These are phyloP conservation scores for Heliocybe sulcata DNA, from an alignment of 1,284 basidiomycete species.

Conservation along the genomic window DNA sequence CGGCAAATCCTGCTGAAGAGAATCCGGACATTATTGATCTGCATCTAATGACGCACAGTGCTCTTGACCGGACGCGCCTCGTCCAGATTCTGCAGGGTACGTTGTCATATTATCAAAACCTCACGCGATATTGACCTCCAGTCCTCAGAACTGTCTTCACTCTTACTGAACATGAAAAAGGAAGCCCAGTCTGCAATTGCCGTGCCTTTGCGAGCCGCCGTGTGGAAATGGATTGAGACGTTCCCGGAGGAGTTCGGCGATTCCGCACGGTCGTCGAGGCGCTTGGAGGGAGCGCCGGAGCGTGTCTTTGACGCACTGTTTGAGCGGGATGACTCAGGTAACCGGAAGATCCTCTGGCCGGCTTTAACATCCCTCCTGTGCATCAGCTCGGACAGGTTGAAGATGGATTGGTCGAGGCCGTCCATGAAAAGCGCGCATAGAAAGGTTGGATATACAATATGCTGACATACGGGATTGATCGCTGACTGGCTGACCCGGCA, in stretches of 20 bases:
- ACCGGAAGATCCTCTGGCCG: slow-evolving; percentile 71
- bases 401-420: not conserved
- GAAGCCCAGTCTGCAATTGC: slow-evolving; percentile 73
- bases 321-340: slow-evolving; percentile 44
- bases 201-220: slow-evolving; percentile 66
- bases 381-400: slow-evolving; percentile 71
- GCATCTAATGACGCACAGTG: slow-evolving; percentile 66
- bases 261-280: slow-evolving; percentile 54
- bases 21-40: slow-evolving; percentile 66
- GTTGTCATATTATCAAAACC: slow-evolving; percentile 7
- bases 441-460: slow-evolving; percentile 26
- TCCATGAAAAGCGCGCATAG: slow-evolving; percentile 22
- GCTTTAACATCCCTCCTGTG: slow-evolving; percentile 73
- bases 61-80: slow-evolving; percentile 59
- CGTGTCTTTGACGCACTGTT: slow-evolving; percentile 77
- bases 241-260: slow-evolving; percentile 81
- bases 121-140: slow-evolving; percentile 1
- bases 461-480: not conserved
- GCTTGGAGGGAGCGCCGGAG: slow-evolving; percentile 76
- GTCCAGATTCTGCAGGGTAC: slow-evolving; percentile 60
- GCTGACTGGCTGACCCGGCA: not conserved
- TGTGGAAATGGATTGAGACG: slow-evolving; percentile 91
- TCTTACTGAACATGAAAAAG: slow-evolving; percentile 79
- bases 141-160: slow-evolving; percentile 65
- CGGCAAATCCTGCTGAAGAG: slow-evolving; percentile 39